Conservation (phyloP, 2,329 filamentous ascomycete genomes). For the Claviceps paspali region DNA sequence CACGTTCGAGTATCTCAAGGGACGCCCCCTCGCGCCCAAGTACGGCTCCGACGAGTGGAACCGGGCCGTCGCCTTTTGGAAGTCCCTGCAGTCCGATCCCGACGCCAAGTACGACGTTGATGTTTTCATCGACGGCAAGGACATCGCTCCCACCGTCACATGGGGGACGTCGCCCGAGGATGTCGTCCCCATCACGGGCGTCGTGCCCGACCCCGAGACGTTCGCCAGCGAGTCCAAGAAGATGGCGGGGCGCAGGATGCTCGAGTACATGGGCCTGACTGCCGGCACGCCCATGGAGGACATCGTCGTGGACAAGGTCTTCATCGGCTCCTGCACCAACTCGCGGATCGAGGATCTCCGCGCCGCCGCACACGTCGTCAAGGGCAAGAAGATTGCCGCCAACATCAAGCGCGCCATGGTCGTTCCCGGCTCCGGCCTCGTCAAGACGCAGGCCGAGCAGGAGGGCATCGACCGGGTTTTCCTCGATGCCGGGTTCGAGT, state of each 20-base stretch:
- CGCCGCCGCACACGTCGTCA: constrained; percentile 70
- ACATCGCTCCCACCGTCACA: constrained; percentile 83
- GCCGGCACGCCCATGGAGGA: constrained; percentile 83
- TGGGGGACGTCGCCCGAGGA: constrained; percentile 98
- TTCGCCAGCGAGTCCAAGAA: constrained; percentile 72
- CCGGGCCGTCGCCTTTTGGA: constrained; percentile 78
- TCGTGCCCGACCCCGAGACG: constrained; percentile 80
- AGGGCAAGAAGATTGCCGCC: constrained; percentile 70
- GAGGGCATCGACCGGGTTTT: constrained; percentile 94
- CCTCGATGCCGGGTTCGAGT: constrained; percentile 82
- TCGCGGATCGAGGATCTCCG: constrained; percentile 91
- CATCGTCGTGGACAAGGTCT: constrained; percentile 86
- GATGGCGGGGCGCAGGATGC: constrained; percentile 59
- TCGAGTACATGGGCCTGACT: constrained; percentile 92
- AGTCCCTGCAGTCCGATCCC: constrained; percentile 68
- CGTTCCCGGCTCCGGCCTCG: constrained; percentile 85
- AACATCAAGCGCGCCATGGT: constrained; percentile 94
- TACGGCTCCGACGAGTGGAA: constrained; percentile 79
- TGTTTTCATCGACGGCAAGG: constrained; percentile 78
- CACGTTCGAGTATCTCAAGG: constrained; percentile 92
- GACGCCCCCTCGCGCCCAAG: constrained; percentile 74
- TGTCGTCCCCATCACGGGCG: constrained; percentile 82
- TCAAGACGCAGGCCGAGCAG: constrained; percentile 80
- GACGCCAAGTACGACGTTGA: constrained; percentile 82
- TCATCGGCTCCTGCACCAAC: constrained; percentile 97